Evolutionary conservation across 2,329 filamentous ascomycete species (phyloP), one percentile per base, ranked within the genome.

Genomic region (Pseudopyricularia javanii): DNA sequence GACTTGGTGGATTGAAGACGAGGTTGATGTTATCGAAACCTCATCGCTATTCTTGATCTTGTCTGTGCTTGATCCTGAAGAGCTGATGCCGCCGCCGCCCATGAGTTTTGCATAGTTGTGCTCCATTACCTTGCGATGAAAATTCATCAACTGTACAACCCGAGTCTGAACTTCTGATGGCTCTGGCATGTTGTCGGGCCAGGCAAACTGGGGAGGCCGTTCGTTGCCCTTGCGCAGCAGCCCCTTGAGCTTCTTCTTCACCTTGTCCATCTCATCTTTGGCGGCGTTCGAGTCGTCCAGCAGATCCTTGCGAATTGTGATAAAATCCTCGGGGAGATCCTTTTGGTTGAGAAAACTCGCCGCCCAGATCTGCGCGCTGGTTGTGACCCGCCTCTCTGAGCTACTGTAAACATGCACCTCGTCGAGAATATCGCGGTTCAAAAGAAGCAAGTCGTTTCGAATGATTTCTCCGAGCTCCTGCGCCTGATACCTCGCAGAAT

Each of bases 261-360:
- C 93, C 69, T 95, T 96, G 70, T 98, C 94, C 87, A 96, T 98
- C 63, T 95, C 90, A 65, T 98, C 93, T 67, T 98, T 98, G 54
- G 93, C 93, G 4, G 93, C 93, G 66, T 98, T 98, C 0, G 91
- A 97, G 65, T 98, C 93, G 65, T 98, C 93, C 3, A 98, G 73
- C 7, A 98, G 77, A 68, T 97, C 91, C 65, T 98, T 98, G 52
- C 93, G 84, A 54, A 97, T 85, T 33, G 83, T 86, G 57, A 98
- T 95, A 58, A 88, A 89, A 61, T 95, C 88, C 24, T 88, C 81
- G 0, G 86, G 81, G 15, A 96, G 74, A 53, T 96, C 87, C 65
- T 94, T 89, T 63, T 88, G 82, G 50, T 89, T 86, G 45, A 97
- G 73, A 66, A 98, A 98, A 2, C 90, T 85, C 32, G 85, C 83